A percentile compares a stretch with the other conserved stretches of the same genome.
phyloP scores from a whole-genome alignment of 495 filamentous ascomycete species.

The Cercophora scortea region DNA sequence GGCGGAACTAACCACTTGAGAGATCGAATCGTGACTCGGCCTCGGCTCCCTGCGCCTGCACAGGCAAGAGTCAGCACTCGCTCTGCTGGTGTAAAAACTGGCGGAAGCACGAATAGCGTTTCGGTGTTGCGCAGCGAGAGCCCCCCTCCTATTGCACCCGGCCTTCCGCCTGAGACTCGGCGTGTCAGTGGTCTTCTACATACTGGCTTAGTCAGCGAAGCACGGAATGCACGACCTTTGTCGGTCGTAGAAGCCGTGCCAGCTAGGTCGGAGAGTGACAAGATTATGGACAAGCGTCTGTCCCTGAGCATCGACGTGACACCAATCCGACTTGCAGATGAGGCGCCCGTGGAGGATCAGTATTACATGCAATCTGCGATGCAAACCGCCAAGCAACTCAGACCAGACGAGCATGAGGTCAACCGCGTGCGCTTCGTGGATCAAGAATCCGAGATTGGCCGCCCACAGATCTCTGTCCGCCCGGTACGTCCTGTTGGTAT shows the following conservation, averaged over 20 bases:
- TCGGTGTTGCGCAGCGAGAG: conserved; percentile 21
- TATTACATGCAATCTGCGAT: not conserved
- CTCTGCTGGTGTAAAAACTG: conserved; percentile 1
- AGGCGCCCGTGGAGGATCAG: conserved; percentile 2
- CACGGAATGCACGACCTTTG: conserved; percentile 32
- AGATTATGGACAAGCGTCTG: conserved; percentile 4
- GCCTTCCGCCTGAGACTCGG: conserved; percentile 36
- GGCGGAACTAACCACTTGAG: conserved; percentile 8
- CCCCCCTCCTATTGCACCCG: conserved; percentile 26
- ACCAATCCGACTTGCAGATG: conserved; percentile 2
- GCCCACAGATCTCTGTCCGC: conserved; percentile 13
- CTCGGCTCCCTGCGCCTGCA: conserved; percentile 68
- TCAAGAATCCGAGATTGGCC: conserved; percentile 2
- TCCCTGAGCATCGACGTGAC: conserved; percentile 16
- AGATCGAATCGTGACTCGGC: conserved; percentile 51
- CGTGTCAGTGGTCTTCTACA: conserved; percentile 34
- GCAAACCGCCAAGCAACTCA: too few species aligned
- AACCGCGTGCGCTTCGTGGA: conserved; percentile 10
- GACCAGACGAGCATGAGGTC: not conserved
- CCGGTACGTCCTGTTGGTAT: conserved; percentile 31
- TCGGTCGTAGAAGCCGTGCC: conserved; percentile 7
- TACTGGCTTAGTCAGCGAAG: conserved; percentile 36
- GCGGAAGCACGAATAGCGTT: not conserved
- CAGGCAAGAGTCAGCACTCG: conserved; percentile 46
- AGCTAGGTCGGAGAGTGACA: conserved; percentile 4